Base-by-base conservation (phyloP, 768 basidiomycete genomes). In the Amanita pseudoporphyria region DNA sequence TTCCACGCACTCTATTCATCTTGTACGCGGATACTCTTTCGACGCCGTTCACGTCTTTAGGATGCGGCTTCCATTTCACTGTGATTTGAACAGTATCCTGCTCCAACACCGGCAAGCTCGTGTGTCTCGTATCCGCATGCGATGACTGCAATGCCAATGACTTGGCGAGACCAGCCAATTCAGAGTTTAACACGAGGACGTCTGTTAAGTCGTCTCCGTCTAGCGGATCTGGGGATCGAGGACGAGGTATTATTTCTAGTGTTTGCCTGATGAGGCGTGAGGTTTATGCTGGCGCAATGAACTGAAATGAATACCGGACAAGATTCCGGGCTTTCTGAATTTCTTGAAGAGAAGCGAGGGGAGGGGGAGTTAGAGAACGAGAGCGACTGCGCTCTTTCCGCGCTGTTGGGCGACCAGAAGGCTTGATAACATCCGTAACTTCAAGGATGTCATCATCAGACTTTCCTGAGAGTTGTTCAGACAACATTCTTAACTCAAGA, bases 321-420 rank as follows among this genome's bases (percentile, higher is more conserved):
- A 85, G 63, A 31, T 74, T 67, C 35, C 73, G 74, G 12, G 84
- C 81, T 48, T 71, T 71, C 56, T 77, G 71, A 1, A 82, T 66
- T 49, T 79, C 73, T 26, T 77, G 67, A 9, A 64, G 58, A 2
- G 82, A 67, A 12, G 88, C 62, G 31, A 68, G 70, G 0, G 87
- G 87, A 4, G 87, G 87, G 2, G 87, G 87, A 0, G 87, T 90
- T 33, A 89, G 74, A 3, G 87, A 90, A 19, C 71, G 67, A 26
- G 84, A 87, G 33, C 80, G 79, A 60, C 78, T 81, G 39, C 80
- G 73, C 35, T 66, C 57, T 33, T 70, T 71, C n/a, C 74, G 71
- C 53, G 73, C 75, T 47, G 69, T 68, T 2, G 65, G 56, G 3
- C 56, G 47, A 18, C 54, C 43, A 28, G 54, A 71, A 67, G 51